Conservation (phyloP, 1,139 yeast species). For the Yamadazyma oceani region DNA sequence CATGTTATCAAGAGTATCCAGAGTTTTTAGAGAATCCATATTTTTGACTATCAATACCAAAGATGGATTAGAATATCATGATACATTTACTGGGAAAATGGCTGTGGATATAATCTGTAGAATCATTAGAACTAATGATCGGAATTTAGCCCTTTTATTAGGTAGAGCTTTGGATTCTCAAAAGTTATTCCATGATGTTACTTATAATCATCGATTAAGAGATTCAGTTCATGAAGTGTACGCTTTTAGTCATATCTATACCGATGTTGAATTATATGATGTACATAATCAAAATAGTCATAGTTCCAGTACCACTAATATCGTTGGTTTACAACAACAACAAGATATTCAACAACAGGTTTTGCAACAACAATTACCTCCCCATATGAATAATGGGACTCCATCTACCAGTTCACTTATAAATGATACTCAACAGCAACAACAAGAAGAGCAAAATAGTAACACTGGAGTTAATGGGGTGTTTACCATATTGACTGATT, state of each 20-base stretch:
- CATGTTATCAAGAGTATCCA: constrained; percentile 79
- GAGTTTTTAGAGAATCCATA: constrained; percentile 69
- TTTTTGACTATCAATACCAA: constrained; percentile 78
- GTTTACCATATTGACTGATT: constrained; percentile 86
- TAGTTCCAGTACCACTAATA: constrained; percentile 12
- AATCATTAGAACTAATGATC: constrained; percentile 84
- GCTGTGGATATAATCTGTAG: constrained; percentile 88
- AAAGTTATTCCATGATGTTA: constrained; percentile 90
- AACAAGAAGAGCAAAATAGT: constrained; percentile 4
- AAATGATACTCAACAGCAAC: constrained; percentile 2
- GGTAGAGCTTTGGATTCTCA: constrained; percentile 96
- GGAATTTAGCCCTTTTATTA: constrained; percentile 81
- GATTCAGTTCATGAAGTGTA: constrained; percentile 88
- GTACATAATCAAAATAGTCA: constrained; percentile 16
- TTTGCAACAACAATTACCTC: constrained; percentile 23
- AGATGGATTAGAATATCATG: constrained; percentile 93
- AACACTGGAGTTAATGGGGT: constrained; percentile 74
- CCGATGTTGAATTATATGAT: constrained; percentile 39
- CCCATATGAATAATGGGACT: constrained; percentile 11
- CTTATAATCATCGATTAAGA: constrained; percentile 88
- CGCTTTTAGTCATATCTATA: constrained; percentile 67
- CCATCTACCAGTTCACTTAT: constrained; percentile 17
- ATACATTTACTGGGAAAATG: constrained; percentile 91
- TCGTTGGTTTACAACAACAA: constrained; percentile 7
- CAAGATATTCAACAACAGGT: constrained; percentile 11